A percentile compares a stretch with the other conserved stretches of the same genome.
phyloP scores from a whole-genome alignment of 306 rosid genomes.

The Quillaja saponaria region DNA sequence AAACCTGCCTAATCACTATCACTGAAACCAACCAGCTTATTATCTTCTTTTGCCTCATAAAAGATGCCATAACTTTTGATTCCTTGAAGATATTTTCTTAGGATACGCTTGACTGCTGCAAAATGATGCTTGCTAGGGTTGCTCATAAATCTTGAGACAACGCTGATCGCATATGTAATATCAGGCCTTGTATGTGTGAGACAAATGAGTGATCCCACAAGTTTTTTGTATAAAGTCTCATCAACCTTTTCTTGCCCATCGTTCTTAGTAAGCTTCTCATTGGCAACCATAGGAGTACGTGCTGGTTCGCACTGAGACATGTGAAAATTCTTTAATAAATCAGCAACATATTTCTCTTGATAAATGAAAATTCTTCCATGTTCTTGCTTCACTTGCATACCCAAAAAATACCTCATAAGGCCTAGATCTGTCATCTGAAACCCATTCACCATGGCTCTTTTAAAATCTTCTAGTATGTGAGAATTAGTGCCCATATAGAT shows the following conservation, averaged over 20 bases:
- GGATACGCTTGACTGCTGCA: background rate
- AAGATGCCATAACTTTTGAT: no score
- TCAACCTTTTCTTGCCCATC: background rate
- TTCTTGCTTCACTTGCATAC: constrained; percentile 7
- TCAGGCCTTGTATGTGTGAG: constrained; percentile 3
- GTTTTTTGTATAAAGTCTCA: no score
- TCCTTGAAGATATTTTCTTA: no score
- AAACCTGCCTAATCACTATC: no score
- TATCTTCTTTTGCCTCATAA: no score
- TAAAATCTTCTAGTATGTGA: background rate
- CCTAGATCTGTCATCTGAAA: constrained; percentile 10
- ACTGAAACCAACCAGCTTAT: no score
- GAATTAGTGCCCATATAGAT: background rate
- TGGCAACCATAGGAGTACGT: background rate
- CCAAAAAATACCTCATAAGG: constrained; percentile 6
- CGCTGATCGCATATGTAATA: background rate
- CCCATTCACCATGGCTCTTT: background rate
- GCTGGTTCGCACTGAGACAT: background rate
- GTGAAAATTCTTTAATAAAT: background rate
- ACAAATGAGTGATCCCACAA: background rate
- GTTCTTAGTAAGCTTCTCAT: no score
- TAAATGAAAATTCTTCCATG: background rate
- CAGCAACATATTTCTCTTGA: constrained; percentile 2
- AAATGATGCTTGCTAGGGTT: background rate
- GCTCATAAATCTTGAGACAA: constrained; percentile 5